A percentile compares a stretch with the other conserved stretches of the same genome.
Conservation (phyloP, 140 eudicot species). For the Artemisia princeps region DNA sequence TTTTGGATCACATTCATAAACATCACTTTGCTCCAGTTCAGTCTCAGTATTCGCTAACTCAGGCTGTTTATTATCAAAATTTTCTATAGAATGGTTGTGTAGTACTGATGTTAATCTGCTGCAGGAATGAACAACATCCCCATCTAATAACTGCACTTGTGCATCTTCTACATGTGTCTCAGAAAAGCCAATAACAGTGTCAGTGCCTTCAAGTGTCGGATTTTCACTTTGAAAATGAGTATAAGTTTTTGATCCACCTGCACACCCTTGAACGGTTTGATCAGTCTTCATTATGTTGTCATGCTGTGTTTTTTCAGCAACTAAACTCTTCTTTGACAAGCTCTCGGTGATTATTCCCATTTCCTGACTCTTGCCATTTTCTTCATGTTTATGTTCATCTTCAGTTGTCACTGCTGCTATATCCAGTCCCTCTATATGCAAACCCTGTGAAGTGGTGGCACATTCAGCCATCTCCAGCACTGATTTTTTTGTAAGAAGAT, state of each 20-base stretch:
- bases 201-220: slow-evolving; percentile 15
- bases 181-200: slow-evolving; percentile 8
- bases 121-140: slow-evolving; percentile 22
- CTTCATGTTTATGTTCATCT: slow-evolving; percentile 12
- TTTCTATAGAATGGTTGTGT: slow-evolving; percentile 14
- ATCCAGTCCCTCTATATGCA: slow-evolving; percentile 19
- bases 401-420: slow-evolving; percentile 11
- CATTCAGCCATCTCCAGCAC: slow-evolving; percentile 16
- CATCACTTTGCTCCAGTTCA: slow-evolving; percentile 17
- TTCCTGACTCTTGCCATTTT: slow-evolving; percentile 18
- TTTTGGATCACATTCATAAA: slow-evolving; percentile 18
- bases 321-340: background rate
- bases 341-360: background rate
- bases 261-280: slow-evolving; percentile 16
- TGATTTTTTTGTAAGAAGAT: slow-evolving; percentile 16
- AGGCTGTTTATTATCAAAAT: slow-evolving; percentile 16
- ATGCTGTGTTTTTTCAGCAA: slow-evolving; percentile 19
- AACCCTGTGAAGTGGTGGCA: slow-evolving; percentile 17
- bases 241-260: slow-evolving; percentile 9
- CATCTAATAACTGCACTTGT: slow-evolving; percentile 22
- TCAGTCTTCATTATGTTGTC: slow-evolving; percentile 12
- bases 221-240: slow-evolving; percentile 23
- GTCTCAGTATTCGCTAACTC: slow-evolving; percentile 9
- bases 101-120: slow-evolving; percentile 17
- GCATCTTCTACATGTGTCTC: slow-evolving; percentile 20